Evolutionary conservation across 2,329 filamentous ascomycete genomes (phyloP), one percentile per base, ranked within the genome.

Genomic region (Thielaviopsis ethacetica): DNA sequence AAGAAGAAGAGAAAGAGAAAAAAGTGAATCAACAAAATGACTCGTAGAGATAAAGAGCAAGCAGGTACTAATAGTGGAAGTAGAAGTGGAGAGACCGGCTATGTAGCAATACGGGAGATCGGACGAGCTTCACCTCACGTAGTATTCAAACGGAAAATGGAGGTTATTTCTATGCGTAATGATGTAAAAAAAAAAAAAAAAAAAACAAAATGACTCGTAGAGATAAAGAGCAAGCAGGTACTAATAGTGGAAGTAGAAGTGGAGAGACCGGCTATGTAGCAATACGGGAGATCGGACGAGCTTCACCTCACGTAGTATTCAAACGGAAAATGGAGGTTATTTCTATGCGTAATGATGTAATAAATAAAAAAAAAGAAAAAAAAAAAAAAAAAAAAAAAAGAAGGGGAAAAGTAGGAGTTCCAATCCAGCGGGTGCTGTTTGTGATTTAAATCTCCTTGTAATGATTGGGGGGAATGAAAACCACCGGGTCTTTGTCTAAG

Each of bases 81-180:
- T 49, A 9, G 57, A 19, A 56, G 61, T 61, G 53, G 30, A 58
- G 58, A 61, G 59, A 57, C 24, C 24, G 3, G 24, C 24, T 26
- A 26, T 26, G 24, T 6, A 26, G 6, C 3, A 26, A 26, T 3
- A 26, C 24, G 3, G 6, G 6, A 26, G 24, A 26, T 26, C 24
- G 24, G 24, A 26, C 24, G 24, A 26, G 24, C 24, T 26, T 26
- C 24, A 9, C 24, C 6, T 26, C 24, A 9, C 2, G 30, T 34
- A 34, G 30, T 34, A 5, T 34, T 34, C 30, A 12, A 34, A 10
- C 10, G 2, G 7, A 10, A 34, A 34, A 34, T 34, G 30, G 30
- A 5, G 30, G 34, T 50, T 24, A n/a, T 41, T 30, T 47, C 50
- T 53, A 58, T 58, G 56, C 49, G 21, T 21, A 26, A 58, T 58